phyloP scores from a whole-genome alignment of 2,329 filamentous ascomycete species.

The Penicillium psychrosexuale region DNA sequence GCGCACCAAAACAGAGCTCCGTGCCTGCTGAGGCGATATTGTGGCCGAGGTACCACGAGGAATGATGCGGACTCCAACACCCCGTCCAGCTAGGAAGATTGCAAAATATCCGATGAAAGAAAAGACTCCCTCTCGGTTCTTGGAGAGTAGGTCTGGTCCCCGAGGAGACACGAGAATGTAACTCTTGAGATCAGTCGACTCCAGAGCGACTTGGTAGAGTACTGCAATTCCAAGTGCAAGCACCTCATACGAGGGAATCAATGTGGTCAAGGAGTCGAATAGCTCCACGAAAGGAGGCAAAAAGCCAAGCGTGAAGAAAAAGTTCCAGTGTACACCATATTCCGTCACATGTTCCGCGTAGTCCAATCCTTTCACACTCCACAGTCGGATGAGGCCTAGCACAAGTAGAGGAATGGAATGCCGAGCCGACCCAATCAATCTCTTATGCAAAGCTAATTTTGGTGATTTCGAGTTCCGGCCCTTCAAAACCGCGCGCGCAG shows the following conservation, averaged over 20 bases:
- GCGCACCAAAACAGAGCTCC: constrained; percentile 59
- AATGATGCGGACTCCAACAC: constrained; percentile 74
- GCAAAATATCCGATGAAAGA: constrained; percentile 91
- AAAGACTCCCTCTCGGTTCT: constrained; percentile 94
- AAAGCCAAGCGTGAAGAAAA: constrained; percentile 93
- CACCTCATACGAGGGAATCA: constrained; percentile 72
- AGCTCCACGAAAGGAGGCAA: constrained; percentile 85
- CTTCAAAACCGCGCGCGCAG: constrained; percentile 74
- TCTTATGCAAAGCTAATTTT: constrained; percentile 44
- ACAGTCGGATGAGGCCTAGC: constrained; percentile 74
- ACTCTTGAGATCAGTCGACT: constrained; percentile 72
- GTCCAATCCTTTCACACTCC: constrained; percentile 88
- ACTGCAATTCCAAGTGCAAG: constrained; percentile 68
- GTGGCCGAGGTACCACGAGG: constrained; percentile 55
- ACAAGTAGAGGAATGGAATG: constrained; percentile 80
- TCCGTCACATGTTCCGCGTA: constrained; percentile 97
- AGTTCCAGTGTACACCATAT: constrained; percentile 99
- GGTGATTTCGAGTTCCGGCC: constrained; percentile 55
- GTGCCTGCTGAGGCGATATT: constrained; percentile 44
- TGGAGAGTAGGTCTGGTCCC: constrained; percentile 68
- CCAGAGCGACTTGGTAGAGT: constrained; percentile 71
- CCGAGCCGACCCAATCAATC: constrained; percentile 66
- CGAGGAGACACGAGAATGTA: constrained; percentile 82
- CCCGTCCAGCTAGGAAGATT: constrained; percentile 88
- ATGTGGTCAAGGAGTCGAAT: constrained; percentile 67